A percentile compares a stretch with the other conserved stretches of the same genome.
Evolutionary conservation across 306 rosid species (phyloP).

Genomic region (Lagenaria siceraria): DNA sequence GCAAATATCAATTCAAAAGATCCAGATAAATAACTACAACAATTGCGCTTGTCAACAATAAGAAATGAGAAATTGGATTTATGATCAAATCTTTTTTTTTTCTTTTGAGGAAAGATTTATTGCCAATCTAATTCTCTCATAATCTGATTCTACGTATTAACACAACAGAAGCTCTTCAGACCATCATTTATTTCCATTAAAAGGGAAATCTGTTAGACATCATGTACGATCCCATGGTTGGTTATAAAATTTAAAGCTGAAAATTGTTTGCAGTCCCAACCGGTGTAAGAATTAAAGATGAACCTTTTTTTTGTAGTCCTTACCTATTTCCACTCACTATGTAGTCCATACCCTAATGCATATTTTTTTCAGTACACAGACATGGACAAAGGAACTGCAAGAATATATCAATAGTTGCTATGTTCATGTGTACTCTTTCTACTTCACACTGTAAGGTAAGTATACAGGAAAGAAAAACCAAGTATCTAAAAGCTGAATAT

Average conservation of each 20-base stretch:
- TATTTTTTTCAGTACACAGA: no score
- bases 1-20: background rate
- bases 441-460: no score
- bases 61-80: background rate
- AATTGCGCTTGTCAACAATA: background rate
- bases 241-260: background rate
- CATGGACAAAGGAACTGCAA: no score
- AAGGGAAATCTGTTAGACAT: background rate
- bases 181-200: background rate
- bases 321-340: no score
- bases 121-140: background rate
- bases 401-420: no score
- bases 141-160: background rate
- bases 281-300: background rate
- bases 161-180: background rate
- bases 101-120: background rate
- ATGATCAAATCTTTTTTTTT: background rate
- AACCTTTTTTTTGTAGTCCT: no score
- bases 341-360: no score
- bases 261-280: background rate
- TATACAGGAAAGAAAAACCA: no score
- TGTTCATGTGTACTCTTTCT: no score
- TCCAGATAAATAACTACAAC: background rate
- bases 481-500: no score
- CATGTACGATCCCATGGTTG: background rate